phyloP scores from a whole-genome alignment of 2,329 filamentous ascomycete genomes.

The Aspergillus calidoustus region DNA sequence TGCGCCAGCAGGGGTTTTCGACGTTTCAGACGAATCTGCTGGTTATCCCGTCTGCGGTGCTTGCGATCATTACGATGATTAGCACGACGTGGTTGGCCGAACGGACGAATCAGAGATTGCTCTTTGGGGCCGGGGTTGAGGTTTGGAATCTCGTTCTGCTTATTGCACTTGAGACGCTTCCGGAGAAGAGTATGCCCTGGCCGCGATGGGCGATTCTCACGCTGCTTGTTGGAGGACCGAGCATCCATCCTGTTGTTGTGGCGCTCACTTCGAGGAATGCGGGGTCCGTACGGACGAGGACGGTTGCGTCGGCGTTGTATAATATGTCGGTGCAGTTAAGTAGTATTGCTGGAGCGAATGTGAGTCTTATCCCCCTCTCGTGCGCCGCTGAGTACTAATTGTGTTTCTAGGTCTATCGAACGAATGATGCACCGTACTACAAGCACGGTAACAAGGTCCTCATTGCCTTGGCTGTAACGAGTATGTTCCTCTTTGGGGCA shows the following conservation, averaged over 20 bases:
- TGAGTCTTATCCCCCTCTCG: not conserved
- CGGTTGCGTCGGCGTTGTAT: slow-evolving; percentile 49
- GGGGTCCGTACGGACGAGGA: slow-evolving; percentile 47
- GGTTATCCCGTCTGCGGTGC: slow-evolving; percentile 60
- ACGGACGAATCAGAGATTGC: slow-evolving; percentile 58
- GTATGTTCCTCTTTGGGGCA: slow-evolving; percentile 55
- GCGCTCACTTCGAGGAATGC: slow-evolving; percentile 50
- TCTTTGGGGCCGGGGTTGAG: slow-evolving; percentile 58
- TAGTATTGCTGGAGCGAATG: slow-evolving; percentile 32
- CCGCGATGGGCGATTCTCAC: slow-evolving; percentile 56
- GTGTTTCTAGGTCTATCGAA: slow-evolving; percentile 55
- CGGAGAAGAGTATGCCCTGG: slow-evolving; percentile 56
- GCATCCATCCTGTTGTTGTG: slow-evolving; percentile 61
- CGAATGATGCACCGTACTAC: slow-evolving; percentile 61
- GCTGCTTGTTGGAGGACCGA: slow-evolving; percentile 60
- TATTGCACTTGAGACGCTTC: slow-evolving; percentile 56
- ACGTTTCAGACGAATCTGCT: slow-evolving; percentile 67
- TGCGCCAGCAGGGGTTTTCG: slow-evolving; percentile 60
- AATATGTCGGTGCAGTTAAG: slow-evolving; percentile 52
- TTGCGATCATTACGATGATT: slow-evolving; percentile 64
- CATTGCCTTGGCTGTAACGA: slow-evolving; percentile 56
- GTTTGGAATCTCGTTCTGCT: slow-evolving; percentile 60
- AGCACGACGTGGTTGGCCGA: slow-evolving; percentile 59
- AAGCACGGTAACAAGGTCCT: slow-evolving; percentile 62
- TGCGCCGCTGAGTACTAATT: slow-evolving; percentile 22